Evolutionary conservation across 1,284 basidiomycete genomes (phyloP), one percentile per base, ranked within the genome.

Genomic region (Farysia itapuensis): DNA sequence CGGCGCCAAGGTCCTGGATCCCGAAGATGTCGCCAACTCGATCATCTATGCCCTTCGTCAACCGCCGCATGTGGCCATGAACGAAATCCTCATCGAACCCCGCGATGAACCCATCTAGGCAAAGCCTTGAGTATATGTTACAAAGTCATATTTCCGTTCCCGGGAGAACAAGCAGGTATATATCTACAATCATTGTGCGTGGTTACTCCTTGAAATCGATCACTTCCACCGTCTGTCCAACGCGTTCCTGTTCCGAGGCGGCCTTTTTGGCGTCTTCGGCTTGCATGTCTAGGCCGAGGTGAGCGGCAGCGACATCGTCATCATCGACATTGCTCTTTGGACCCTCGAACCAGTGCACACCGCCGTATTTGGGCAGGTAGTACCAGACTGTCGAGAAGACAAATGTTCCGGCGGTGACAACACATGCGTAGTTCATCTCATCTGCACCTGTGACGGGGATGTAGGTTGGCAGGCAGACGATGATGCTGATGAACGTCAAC

Each of bases 21-120:
- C 72, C 3, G 43, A 42, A 21, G 72, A 75, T 33, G 72, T 75
- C 0, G 72, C 72, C 15, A 47, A 50, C n/a, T 43, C 70, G 9
- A 72, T 75, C 42, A 64, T 75, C 4, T 64, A 74, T 37, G 72
- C 72, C 11, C 32, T 75, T 2, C 47, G 52, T 22, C 72, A 72
- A 47, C 72, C 72, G 12, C 57, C 45, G 24, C 72, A 74, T 25
- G 72, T 75, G 2, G 69, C 72, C 4, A 57, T 75, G 34, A 75
- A 75, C 45, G 72, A 74, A 44, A 40, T 67, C n/a, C 23, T 68
- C 6, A 64, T 68, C 39, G 66, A 68, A 40, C 66, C 66, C 16
- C 37, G 56, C 14, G 66, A 64, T 13, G 66, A 68, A 36, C 66
- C 66, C 15, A 68, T 68, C 29, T 68, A 59, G 18, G 26, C n/a